Evolutionary conservation across 2,329 filamentous ascomycete species (phyloP).

Genomic region (Phoma sp.): DNA sequence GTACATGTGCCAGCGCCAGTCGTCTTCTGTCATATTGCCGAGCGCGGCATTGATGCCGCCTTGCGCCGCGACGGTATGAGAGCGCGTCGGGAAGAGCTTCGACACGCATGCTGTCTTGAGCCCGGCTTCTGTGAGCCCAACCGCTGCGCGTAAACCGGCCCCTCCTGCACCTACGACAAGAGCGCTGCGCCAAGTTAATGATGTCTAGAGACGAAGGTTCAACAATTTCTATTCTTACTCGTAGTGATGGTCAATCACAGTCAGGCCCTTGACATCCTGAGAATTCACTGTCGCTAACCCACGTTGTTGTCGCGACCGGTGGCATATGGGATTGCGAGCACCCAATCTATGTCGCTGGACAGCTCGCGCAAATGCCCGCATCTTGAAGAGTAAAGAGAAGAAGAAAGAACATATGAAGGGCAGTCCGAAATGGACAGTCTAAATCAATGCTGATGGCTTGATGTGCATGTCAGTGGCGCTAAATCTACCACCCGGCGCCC

Average conservation of each 20-base stretch:
- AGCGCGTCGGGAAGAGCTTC: conserved; percentile 68
- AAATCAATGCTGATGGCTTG: conserved; percentile 11
- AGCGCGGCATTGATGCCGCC: conserved; percentile 67
- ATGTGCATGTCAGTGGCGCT: conserved; percentile 22
- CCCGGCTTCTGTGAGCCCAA: conserved; percentile 68
- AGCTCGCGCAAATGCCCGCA: conserved; percentile 35
- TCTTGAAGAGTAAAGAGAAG: conserved; percentile 11
- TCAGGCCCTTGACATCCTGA: conserved; percentile 26
- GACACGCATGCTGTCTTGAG: conserved; percentile 70
- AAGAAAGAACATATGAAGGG: neutral
- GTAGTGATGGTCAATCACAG: conserved; percentile 45
- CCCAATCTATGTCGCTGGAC: conserved; percentile 25
- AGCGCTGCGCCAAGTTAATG: conserved; percentile 35
- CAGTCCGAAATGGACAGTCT: neutral
- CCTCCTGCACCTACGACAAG: conserved; percentile 62
- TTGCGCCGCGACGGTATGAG: conserved; percentile 70
- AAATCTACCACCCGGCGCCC: conserved; percentile 25
- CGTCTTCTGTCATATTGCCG: conserved; percentile 62
- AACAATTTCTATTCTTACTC: conserved; percentile 27
- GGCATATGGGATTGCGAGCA: conserved; percentile 12
- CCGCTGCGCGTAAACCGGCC: conserved; percentile 67
- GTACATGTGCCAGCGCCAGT: conserved; percentile 67
- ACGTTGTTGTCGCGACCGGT: conserved; percentile 11
- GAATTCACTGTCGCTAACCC: conserved; percentile 26
- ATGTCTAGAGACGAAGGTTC: neutral